phyloP scores from a whole-genome alignment of 2,329 filamentous ascomycete genomes.

The Zelopaecilomyces penicillatus region DNA sequence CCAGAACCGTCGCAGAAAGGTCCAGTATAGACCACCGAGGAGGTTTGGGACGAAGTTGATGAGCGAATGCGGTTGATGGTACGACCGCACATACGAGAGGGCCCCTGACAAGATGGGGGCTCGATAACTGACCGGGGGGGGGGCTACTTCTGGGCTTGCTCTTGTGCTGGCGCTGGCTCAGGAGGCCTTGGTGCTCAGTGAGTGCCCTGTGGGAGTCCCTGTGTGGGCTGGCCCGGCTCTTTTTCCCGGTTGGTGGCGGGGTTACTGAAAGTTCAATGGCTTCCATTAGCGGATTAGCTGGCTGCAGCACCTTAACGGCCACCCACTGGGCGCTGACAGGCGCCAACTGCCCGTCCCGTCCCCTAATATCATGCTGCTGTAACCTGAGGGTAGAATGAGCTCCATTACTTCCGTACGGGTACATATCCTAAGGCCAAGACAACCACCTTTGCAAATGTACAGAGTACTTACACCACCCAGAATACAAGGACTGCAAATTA shows the following conservation, averaged over 20 bases:
- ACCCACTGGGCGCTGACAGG: conserved; percentile 7
- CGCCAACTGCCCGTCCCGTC: conserved; percentile 3
- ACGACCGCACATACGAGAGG: not conserved
- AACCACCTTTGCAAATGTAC: too few species aligned
- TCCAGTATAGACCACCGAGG: too few species aligned
- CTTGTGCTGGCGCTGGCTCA: not conserved
- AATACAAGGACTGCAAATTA: too few species aligned
- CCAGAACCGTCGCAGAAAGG: too few species aligned
- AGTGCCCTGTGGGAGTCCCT: too few species aligned
- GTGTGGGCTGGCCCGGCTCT: not conserved
- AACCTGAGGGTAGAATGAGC: too few species aligned
- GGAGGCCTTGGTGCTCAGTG: not conserved
- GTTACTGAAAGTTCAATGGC: too few species aligned
- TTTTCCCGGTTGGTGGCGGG: not conserved
- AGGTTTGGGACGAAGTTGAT: not conserved
- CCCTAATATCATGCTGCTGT: not conserved
- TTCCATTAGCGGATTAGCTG: too few species aligned
- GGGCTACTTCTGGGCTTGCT: conserved; percentile 3
- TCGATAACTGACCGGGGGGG: not conserved
- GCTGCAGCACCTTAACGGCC: not conserved
- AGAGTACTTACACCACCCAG: too few species aligned
- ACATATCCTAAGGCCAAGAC: too few species aligned
- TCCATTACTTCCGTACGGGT: too few species aligned
- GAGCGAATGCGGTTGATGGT: not conserved
- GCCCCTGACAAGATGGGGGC: conserved; percentile 4